phyloP scores from a whole-genome alignment of 352 stramenopile species.

The Phytophthora litchii region DNA sequence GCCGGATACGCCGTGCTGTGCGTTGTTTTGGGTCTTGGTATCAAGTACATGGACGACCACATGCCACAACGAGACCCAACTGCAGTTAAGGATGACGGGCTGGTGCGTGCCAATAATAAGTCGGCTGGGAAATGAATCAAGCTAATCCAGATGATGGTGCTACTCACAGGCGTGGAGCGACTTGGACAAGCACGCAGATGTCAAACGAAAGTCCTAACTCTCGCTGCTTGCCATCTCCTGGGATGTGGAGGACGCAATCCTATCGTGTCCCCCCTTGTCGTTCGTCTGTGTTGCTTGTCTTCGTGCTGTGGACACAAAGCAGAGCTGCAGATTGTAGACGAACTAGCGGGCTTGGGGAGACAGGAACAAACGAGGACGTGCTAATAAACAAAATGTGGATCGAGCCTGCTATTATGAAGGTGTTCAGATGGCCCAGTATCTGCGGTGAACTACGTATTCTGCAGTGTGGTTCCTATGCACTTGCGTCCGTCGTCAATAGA shows the following conservation, averaged over 20 bases:
- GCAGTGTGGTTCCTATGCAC: slow-evolving; percentile 1
- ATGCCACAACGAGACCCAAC: slow-evolving; percentile 48
- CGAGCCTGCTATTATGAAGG: slow-evolving; percentile 24
- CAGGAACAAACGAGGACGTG: slow-evolving; percentile 36
- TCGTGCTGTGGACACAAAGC: neutral
- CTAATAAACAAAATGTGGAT: slow-evolving; percentile 32
- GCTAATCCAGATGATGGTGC: slow-evolving; percentile 9
- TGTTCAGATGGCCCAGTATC: slow-evolving; percentile 7
- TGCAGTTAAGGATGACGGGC: slow-evolving; percentile 39
- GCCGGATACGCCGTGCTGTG: slow-evolving; percentile 69
- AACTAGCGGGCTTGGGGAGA: slow-evolving; percentile 44
- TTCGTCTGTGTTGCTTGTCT: neutral
- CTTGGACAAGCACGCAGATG: slow-evolving; percentile 51
- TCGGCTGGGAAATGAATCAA: slow-evolving; percentile 6
- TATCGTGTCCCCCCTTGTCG: slow-evolving; percentile 1
- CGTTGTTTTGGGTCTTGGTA: slow-evolving; percentile 58
- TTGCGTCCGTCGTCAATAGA: neutral
- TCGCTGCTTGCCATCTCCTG: neutral
- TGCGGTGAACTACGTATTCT: slow-evolving; percentile 14
- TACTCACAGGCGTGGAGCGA: slow-evolving; percentile 68
- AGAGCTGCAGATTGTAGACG: slow-evolving; percentile 12
- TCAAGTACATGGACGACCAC: slow-evolving; percentile 76
- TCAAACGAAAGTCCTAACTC: neutral
- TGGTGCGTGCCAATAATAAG: slow-evolving; percentile 37
- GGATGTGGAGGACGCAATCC: slow-evolving; percentile 9